Conservation (phyloP, 2,329 filamentous ascomycete species). For the Penicillium hordei region DNA sequence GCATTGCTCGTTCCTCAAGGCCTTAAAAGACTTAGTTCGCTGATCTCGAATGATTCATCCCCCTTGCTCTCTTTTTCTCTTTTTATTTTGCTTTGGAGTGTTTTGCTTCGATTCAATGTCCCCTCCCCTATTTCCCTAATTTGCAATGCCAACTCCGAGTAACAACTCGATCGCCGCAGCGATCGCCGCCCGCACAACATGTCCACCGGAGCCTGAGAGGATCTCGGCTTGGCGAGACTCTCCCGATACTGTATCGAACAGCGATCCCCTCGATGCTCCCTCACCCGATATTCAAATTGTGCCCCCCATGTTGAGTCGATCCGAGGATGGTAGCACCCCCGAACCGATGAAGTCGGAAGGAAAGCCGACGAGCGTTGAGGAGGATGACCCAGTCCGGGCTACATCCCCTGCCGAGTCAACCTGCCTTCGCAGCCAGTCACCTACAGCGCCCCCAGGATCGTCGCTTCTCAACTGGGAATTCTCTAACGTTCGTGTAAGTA, state of each 20-base stretch:
- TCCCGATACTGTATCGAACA: conserved; percentile 25
- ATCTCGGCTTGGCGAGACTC: conserved; percentile 35
- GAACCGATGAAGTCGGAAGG: conserved; percentile 31
- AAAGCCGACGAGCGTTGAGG: conserved; percentile 29
- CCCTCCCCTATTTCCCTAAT: conserved; percentile 32
- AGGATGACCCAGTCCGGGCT: conserved; percentile 37
- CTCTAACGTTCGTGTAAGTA: conserved; percentile 56
- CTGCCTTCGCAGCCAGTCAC: conserved; percentile 28
- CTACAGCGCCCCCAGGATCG: conserved; percentile 38
- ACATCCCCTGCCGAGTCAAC: conserved; percentile 38
- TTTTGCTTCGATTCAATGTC: conserved; percentile 35
- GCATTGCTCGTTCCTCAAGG: conserved; percentile 31
- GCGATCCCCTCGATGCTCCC: conserved; percentile 30
- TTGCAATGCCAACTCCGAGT: conserved; percentile 53
- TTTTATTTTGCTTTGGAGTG: conserved; percentile 13
- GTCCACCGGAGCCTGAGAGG: conserved; percentile 50
- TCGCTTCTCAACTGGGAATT: conserved; percentile 56
- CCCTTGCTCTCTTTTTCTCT: conserved; percentile 18
- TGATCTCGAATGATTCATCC: conserved; percentile 20
- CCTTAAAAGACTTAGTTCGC: conserved; percentile 12
- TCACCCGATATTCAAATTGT: conserved; percentile 26
- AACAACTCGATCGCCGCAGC: conserved; percentile 47
- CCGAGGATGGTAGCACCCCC: conserved; percentile 29
- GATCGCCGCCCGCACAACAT: conserved; percentile 45
- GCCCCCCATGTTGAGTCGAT: conserved; percentile 28